A percentile compares a stretch with the other conserved stretches of the same genome.
These are phyloP conservation scores for Podaxis rugospora DNA, from an alignment of 768 basidiomycete species.

Conservation along the genomic window DNA sequence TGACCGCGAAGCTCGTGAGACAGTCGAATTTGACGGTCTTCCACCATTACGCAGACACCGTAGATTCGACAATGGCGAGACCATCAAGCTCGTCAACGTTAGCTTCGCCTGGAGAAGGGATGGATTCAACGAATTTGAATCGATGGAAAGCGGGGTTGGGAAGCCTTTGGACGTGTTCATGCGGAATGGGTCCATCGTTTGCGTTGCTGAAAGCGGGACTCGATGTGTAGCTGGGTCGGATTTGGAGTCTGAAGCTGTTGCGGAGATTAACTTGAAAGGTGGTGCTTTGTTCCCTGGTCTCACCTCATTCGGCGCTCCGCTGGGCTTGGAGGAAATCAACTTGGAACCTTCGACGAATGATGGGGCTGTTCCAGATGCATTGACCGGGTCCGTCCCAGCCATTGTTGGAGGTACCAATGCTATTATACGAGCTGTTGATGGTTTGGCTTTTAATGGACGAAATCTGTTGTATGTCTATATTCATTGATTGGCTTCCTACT, in stretches of 20 bases:
- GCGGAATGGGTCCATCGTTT: slow-evolving; percentile 48
- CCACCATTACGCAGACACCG: slow-evolving; percentile 49
- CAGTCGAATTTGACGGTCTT: slow-evolving; percentile 61
- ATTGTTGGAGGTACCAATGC: slow-evolving; percentile 38
- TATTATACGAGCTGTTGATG: slow-evolving; percentile 61
- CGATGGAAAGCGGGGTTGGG: slow-evolving; percentile 18
- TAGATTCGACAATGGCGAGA: slow-evolving; percentile 16
- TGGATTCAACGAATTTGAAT: slow-evolving; percentile 11
- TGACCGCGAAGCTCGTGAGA: slow-evolving; percentile 52
- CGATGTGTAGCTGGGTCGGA: neutral
- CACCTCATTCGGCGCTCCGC: slow-evolving; percentile 53
- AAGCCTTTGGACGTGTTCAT: slow-evolving; percentile 38
- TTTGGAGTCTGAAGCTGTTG: slow-evolving; percentile 10
- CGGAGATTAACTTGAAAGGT: slow-evolving; percentile 52
- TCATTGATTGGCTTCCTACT: neutral
- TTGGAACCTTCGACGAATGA: slow-evolving; percentile 65
- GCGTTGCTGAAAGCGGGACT: slow-evolving; percentile 21
- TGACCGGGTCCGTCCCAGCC: slow-evolving; percentile 31
- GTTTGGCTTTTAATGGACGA: slow-evolving; percentile 49
- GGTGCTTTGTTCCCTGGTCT: slow-evolving; percentile 62
- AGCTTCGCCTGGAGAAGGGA: slow-evolving; percentile 29
- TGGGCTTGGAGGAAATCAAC: slow-evolving; percentile 70
- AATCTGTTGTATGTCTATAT: slow-evolving; percentile 41
- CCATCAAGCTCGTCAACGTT: slow-evolving; percentile 56
- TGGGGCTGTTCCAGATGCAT: slow-evolving; percentile 53